Evolutionary conservation across 1,284 basidiomycete genomes (phyloP).

Genomic region (Irpex rosettiformis): DNA sequence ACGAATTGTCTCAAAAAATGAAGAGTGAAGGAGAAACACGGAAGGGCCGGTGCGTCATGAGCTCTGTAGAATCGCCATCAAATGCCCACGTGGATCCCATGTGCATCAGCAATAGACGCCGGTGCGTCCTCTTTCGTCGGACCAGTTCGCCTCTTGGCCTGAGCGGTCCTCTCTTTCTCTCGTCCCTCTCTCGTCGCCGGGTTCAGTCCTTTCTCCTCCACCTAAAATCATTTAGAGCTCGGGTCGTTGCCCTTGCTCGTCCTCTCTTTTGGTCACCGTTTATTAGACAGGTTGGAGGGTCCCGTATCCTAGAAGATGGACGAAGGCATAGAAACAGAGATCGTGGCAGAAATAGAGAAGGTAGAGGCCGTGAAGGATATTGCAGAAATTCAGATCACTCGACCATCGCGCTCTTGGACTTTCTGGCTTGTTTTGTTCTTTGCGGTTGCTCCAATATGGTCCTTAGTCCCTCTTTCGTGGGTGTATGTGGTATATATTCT

Average conservation of each 20-base stretch:
- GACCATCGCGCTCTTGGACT: conserved; percentile 38
- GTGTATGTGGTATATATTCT: conserved; percentile 57
- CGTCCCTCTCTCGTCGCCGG: background rate
- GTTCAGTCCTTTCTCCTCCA: background rate
- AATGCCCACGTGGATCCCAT: conserved; percentile 10
- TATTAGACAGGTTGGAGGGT: conserved; percentile 7
- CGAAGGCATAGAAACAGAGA: conserved; percentile 8
- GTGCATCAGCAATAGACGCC: background rate
- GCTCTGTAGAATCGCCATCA: background rate
- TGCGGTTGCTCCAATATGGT: conserved; percentile 70
- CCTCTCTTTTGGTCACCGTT: conserved; percentile 17
- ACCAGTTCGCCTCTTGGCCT: background rate
- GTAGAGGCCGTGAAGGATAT: conserved; percentile 21
- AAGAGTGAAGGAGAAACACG: conserved; percentile 3
- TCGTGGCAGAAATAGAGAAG: conserved; percentile 5
- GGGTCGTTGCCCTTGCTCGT: conserved; percentile 12
- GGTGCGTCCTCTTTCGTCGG: background rate
- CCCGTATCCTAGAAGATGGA: conserved; percentile 15
- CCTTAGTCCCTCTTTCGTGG: conserved; percentile 69
- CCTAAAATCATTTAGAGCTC: conserved; percentile 7
- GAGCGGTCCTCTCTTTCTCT: background rate
- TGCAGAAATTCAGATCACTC: conserved; percentile 26
- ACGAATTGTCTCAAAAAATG: conserved; percentile 14
- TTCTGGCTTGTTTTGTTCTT: conserved; percentile 60
- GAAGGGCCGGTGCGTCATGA: conserved; percentile 1